Conservation (phyloP, 768 basidiomycete species). For the Phanerodontia chrysosporium region DNA sequence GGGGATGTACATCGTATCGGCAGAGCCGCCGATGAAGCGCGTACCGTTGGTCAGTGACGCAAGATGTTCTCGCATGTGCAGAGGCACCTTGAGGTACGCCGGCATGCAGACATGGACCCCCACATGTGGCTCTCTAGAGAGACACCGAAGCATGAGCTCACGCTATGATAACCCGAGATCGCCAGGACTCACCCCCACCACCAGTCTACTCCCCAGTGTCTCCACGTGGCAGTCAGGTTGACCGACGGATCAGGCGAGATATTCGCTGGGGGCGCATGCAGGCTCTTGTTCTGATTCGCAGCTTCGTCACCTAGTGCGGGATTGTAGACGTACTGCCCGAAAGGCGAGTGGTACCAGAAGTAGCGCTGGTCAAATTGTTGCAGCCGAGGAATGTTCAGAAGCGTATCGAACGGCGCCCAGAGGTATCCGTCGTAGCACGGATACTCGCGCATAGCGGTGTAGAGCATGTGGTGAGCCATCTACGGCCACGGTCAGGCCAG, state of each 20-base stretch:
- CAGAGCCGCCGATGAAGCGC: slow-evolving; percentile 44
- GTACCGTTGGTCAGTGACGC: slow-evolving; percentile 32
- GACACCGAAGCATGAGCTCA: background rate
- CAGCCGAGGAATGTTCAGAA: slow-evolving; percentile 46
- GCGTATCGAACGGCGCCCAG: slow-evolving; percentile 49
- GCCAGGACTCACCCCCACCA: slow-evolving; percentile 40
- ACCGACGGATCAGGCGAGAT: slow-evolving; percentile 38
- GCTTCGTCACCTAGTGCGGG: slow-evolving; percentile 25
- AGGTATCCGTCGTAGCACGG: slow-evolving; percentile 47
- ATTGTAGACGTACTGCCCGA: slow-evolving; percentile 39
- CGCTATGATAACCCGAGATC: background rate
- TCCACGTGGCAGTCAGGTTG: slow-evolving; percentile 37
- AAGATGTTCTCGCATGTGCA: slow-evolving; percentile 33
- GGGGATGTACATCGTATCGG: slow-evolving; percentile 47
- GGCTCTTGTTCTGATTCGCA: slow-evolving; percentile 17
- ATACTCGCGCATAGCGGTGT: slow-evolving; percentile 39
- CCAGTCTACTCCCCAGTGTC: slow-evolving; percentile 38
- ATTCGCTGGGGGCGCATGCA: slow-evolving; percentile 36
- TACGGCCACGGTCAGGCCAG: slow-evolving; percentile 1
- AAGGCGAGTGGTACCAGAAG: slow-evolving; percentile 51
- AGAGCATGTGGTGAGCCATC: slow-evolving; percentile 54
- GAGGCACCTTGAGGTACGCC: slow-evolving; percentile 35
- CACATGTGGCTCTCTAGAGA: slow-evolving; percentile 38
- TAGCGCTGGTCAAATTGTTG: slow-evolving; percentile 40
- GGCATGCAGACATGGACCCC: slow-evolving; percentile 40